Percentiles rank a stretch among this genome's conserved stretches.
Conservation (phyloP, 2,329 filamentous ascomycete genomes). For the Cladobotryum protrusum region DNA sequence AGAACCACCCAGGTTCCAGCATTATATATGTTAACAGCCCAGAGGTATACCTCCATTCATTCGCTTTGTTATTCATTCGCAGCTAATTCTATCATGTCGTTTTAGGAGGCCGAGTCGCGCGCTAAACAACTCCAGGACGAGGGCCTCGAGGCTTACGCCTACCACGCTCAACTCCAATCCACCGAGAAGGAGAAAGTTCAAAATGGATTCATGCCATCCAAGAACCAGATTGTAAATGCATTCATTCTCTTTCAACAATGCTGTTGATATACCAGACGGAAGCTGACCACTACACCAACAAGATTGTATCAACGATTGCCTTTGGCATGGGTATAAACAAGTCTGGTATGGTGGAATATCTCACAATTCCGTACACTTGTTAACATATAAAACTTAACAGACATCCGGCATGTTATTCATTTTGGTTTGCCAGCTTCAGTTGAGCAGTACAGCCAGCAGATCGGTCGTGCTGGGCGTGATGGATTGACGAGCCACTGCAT, state of each 20-base stretch:
- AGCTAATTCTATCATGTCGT: background rate
- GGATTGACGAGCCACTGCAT: constrained; percentile 49
- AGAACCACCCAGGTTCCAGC: background rate
- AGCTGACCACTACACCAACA: background rate
- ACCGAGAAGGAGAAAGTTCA: constrained; percentile 41
- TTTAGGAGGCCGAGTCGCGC: constrained; percentile 18
- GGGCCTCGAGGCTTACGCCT: constrained; percentile 38
- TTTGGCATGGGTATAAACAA: constrained; percentile 60
- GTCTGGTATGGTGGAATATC: constrained; percentile 16
- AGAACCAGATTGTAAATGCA: constrained; percentile 28
- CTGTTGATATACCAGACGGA: background rate
- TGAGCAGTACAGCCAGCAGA: constrained; percentile 53
- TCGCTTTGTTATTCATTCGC: background rate
- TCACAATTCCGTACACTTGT: background rate
- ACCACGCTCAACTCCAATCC: constrained; percentile 45
- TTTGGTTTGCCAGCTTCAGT: constrained; percentile 45
- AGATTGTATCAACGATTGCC: constrained; percentile 44
- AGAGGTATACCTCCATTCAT: background rate
- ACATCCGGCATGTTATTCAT: constrained; percentile 36
- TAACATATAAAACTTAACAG: background rate
- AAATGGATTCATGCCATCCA: constrained; percentile 44
- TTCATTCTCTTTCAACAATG: background rate
- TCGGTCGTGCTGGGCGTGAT: constrained; percentile 50
- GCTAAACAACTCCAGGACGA: constrained; percentile 30
- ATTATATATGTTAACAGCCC: background rate